Evolutionary conservation across 352 stramenopile genomes (phyloP).

Genomic region (Pythium coloratum): DNA sequence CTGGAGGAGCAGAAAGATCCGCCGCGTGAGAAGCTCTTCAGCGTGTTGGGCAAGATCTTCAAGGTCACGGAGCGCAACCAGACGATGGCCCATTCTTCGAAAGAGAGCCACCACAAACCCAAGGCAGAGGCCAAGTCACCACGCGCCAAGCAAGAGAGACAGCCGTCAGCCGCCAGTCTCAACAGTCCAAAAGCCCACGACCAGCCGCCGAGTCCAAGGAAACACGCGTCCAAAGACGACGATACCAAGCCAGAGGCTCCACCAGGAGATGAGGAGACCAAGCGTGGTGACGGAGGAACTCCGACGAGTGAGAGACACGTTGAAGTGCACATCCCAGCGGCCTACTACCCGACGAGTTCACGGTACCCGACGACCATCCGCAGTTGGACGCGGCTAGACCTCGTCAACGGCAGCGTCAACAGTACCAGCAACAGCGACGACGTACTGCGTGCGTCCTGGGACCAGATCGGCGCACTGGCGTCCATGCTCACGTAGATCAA

Average conservation of each 20-base stretch:
- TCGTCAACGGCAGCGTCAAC: conserved; percentile 1
- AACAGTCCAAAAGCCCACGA: background rate
- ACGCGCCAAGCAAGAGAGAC: conserved; percentile 1
- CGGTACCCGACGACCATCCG: conserved; percentile 50
- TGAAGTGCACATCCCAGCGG: background rate
- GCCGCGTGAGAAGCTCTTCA: conserved; percentile 69
- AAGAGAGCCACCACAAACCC: conserved; percentile 8
- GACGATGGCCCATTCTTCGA: conserved; percentile 14
- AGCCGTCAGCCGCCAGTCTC: background rate
- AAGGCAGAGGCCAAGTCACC: background rate
- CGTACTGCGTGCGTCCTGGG: conserved; percentile 25
- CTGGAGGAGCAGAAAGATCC: conserved; percentile 68
- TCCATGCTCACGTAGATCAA: conserved; percentile 20
- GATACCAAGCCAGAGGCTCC: background rate
- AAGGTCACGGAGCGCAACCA: conserved; percentile 72
- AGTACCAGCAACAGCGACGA: background rate
- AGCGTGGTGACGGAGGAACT: background rate
- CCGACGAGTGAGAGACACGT: background rate
- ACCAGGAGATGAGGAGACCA: background rate
- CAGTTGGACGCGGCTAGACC: conserved; percentile 28
- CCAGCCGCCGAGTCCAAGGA: background rate
- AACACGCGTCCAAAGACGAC: background rate
- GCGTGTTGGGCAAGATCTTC: conserved; percentile 72
- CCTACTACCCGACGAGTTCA: conserved; percentile 1
- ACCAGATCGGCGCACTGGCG: conserved; percentile 23